Conservation (phyloP, 2,329 filamentous ascomycete species). For the Alternaria viburni region DNA sequence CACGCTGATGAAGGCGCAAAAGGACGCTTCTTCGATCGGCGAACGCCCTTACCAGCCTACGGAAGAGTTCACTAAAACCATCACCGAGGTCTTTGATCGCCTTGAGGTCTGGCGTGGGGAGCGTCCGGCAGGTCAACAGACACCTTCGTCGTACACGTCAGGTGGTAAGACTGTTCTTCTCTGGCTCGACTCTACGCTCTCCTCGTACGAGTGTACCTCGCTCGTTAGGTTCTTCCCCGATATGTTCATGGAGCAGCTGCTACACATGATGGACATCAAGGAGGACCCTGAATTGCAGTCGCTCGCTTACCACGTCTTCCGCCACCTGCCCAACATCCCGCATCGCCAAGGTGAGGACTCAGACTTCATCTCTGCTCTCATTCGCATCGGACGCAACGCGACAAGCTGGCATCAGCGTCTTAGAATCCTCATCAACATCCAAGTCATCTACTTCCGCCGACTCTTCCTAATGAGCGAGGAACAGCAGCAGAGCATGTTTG, state of each 20-base stretch:
- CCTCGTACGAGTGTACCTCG: conserved; percentile 90
- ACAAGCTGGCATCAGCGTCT: conserved; percentile 94
- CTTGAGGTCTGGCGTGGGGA: conserved; percentile 89
- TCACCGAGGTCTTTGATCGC: conserved; percentile 76
- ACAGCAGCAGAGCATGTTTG: conserved; percentile 82
- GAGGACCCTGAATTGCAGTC: conserved; percentile 96
- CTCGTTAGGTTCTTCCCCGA: conserved; percentile 90
- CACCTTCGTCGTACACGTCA: conserved; percentile 91
- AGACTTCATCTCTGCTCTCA: conserved; percentile 82
- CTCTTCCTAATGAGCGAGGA: conserved; percentile 81
- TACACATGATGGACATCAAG: conserved; percentile 99
- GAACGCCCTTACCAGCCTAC: conserved; percentile 81
- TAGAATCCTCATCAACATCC: conserved; percentile 95
- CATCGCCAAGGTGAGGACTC: conserved; percentile 86
- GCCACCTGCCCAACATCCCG: conserved; percentile 93
- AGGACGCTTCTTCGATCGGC: conserved; percentile 79
- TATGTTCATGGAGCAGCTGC: conserved; percentile 85
- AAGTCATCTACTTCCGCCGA: conserved; percentile 96
- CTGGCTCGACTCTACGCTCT: conserved; percentile 91
- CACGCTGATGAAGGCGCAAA: conserved; percentile 78
- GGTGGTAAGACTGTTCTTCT: conserved; percentile 94
- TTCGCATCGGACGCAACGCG: conserved; percentile 84
- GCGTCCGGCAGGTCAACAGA: conserved; percentile 85
- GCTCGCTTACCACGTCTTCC: conserved; percentile 94
- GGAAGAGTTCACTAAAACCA: conserved; percentile 73